A percentile compares a stretch with the other conserved stretches of the same genome.
These are phyloP conservation scores for Passalora sequoiae DNA, from an alignment of 2,329 filamentous ascomycete species.

Conservation along the genomic window DNA sequence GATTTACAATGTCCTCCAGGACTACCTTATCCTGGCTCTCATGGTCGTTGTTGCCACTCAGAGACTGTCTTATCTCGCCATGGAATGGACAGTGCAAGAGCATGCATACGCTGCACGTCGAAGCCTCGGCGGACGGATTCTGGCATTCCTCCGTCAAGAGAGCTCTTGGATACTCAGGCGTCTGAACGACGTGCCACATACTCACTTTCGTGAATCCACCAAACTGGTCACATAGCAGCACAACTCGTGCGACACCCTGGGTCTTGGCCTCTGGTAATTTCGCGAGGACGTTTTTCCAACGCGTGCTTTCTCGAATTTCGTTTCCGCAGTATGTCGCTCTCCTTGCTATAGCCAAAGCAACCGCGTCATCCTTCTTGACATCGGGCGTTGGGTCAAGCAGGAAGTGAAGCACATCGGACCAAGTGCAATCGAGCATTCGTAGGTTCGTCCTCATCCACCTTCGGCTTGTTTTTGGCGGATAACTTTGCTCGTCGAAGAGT, in stretches of 20 bases:
- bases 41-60: conserved; percentile 8
- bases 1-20: conserved; percentile 32
- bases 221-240: conserved; percentile 36
- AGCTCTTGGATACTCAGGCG: conserved; percentile 19
- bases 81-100: conserved; percentile 37
- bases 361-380: conserved; percentile 19
- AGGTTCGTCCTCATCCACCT: not conserved
- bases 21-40: conserved; percentile 12
- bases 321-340: conserved; percentile 30
- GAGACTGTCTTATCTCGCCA: conserved; percentile 36
- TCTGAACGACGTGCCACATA: conserved; percentile 40
- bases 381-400: conserved; percentile 32
- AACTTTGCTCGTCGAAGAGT: conserved; percentile 21
- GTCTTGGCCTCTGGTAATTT: conserved; percentile 27
- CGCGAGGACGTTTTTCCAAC: conserved; percentile 32
- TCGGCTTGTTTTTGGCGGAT: conserved; percentile 2
- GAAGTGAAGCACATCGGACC: conserved; percentile 38
- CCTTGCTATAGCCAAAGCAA: conserved; percentile 12
- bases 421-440: conserved; percentile 32
- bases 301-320: conserved; percentile 27
- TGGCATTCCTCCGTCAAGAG: conserved; percentile 13
- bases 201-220: conserved; percentile 34
- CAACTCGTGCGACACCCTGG: conserved; percentile 30
- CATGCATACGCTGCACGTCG: conserved; percentile 30
- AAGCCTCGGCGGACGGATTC: conserved; percentile 8